Evolutionary conservation across 2,329 filamentous ascomycete genomes (phyloP), one percentile per base, ranked within the genome.

Genomic region (Venturia effusa): DNA sequence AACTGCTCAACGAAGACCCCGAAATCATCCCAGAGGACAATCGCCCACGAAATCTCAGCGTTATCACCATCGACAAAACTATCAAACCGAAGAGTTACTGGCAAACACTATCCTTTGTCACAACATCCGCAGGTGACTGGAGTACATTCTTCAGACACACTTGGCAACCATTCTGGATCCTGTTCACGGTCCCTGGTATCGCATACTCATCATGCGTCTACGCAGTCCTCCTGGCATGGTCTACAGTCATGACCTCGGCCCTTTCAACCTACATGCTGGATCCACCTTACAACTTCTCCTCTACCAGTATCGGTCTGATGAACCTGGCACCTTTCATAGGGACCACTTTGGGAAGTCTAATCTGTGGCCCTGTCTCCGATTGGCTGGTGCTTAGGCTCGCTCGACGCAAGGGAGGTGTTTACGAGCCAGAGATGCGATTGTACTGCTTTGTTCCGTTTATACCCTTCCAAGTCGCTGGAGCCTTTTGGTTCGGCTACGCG

Each of bases 31-130:
- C 55, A 24, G 63, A 30, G 32, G 65, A 59, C 66, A 66, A 10
- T 48, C 64, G 17, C 67, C 66, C 51, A 43, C 67, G 67, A 32
- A 69, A 68, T 17, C 63, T 69, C 22, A 70, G 66, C 48, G 63
- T 65, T 15, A 62, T 69, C 41, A 64, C 69, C 11, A 70, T 72
- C 40, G 70, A 75, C 61, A 60, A 64, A 1, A 66, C 66, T 3
- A 75, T 77, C 45, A 73, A 73, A 10, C 65, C 68, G 15, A 81
- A 80, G 61, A 74, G 77, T 0, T 81, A 80, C 66, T 68, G 70
- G 62, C 70, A 80, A 37, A 32, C 51, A 19, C 51, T 45, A n/a
- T 69, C 48, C 68, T 74, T 2, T 65, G 67, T 11, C 62, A 74
- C 15, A 72, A 70, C 55, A 70, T 68, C 32, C 71, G 72, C n/a